phyloP scores from a whole-genome alignment of 2,329 filamentous ascomycete species.

The Epichloe uncinata region DNA sequence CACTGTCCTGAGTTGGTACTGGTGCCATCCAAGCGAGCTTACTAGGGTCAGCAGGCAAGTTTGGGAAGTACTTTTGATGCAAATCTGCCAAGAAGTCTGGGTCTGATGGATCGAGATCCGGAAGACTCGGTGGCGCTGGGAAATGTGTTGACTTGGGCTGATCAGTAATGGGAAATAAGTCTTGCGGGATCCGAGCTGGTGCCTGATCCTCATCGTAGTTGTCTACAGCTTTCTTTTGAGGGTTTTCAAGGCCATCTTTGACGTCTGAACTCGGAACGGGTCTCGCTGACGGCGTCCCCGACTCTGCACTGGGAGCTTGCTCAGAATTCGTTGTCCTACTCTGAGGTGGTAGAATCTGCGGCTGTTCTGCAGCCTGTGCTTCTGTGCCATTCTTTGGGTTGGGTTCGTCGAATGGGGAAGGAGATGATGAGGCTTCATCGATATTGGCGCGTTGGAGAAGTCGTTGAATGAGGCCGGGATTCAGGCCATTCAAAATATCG shows the following conservation, averaged over 20 bases:
- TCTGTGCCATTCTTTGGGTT: neutral
- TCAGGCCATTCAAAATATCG: conserved; percentile 68
- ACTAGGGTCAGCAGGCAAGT: conserved; percentile 69
- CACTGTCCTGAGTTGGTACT: conserved; percentile 47
- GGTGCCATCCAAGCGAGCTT: conserved; percentile 85
- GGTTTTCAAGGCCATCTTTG: neutral
- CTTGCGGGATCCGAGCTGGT: conserved; percentile 25
- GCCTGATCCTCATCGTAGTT: conserved; percentile 29
- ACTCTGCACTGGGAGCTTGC: neutral
- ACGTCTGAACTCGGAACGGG: neutral
- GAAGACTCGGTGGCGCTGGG: conserved; percentile 38
- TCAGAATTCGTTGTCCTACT: neutral
- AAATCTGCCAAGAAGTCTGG: conserved; percentile 73
- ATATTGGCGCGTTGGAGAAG: conserved; percentile 66
- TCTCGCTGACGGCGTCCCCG: neutral
- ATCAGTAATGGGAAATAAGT: conserved; percentile 30
- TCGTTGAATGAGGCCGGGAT: conserved; percentile 61
- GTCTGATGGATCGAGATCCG: conserved; percentile 71
- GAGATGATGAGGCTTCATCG: conserved; percentile 38
- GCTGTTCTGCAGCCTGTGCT: neutral
- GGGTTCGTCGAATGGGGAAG: conserved; percentile 28
- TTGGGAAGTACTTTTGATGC: conserved; percentile 87
- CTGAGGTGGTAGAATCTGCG: neutral
- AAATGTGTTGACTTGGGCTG: conserved; percentile 43
- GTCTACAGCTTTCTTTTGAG: conserved; percentile 15